Evolutionary conservation across 208 protist species (phyloP), one percentile per base, ranked within the genome.

Genomic region (Lotmaria passim): DNA sequence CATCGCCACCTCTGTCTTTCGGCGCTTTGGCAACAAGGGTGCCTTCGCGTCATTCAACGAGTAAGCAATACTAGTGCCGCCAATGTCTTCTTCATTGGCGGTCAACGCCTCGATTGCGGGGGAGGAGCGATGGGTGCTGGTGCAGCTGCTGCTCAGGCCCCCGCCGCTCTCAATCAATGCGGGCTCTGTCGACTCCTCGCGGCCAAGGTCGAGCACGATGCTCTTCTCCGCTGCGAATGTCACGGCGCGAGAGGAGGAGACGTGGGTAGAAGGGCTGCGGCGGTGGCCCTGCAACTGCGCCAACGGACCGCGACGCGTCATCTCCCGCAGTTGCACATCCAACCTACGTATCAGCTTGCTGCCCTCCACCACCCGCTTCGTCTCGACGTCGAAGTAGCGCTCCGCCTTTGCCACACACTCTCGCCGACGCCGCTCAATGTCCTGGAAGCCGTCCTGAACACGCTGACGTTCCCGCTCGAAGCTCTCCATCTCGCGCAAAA

Each of bases 371-470:
- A 82, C 69, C 39, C 85, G 77, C 57, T 81, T 80, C 41, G 78
- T 58, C 61, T 93, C 87, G 3, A 81, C 82, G 58, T 93, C 87
- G 44, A 93, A 90, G 59, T 82, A 83, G 34, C 71, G 75, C 75
- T 88, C 87, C 17, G 78, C 75, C 64, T 71, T 72, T 6, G 63
- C 43, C 41, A 79, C 44, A 41, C 78, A 87, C 36, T 48, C 57
- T 11, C 63, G 73, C 43, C 87, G 79, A 28, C 85, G 84, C 15
- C 69, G 38, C 60, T 90, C 80, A 28, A 93, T 47, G 19, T 60
- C 67, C 47, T 78, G 39, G 50, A 87, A 79, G 51, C 62, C 63
- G 30, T 87, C 73, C 46, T 50, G 57, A 60, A 93, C 58, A 4
- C 69, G 31, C 43, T 53, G 55, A 24, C 82, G 59, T 74, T 90